Evolutionary conservation across 2,329 filamentous ascomycete species (phyloP).

Genomic region (Aspergillus floridensis): DNA sequence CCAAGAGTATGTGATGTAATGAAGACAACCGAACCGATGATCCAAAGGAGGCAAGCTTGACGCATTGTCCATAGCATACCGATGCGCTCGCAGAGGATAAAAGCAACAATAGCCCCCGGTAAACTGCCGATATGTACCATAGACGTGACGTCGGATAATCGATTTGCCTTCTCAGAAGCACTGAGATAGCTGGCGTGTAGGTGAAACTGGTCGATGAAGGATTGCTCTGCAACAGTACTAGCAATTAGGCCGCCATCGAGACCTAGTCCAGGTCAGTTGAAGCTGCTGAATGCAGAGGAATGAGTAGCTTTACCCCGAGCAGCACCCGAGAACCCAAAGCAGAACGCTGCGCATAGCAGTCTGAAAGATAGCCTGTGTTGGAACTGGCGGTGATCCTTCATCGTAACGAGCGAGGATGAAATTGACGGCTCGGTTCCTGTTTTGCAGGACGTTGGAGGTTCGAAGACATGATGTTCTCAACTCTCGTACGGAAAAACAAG

Average conservation of each 20-base stretch:
- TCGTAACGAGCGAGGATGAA: not conserved
- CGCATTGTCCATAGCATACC: constrained; percentile 27
- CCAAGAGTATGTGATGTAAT: constrained; percentile 30
- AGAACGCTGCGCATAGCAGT: constrained; percentile 2
- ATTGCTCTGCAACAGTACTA: constrained; percentile 20
- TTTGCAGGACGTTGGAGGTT: not conserved
- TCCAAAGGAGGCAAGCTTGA: constrained; percentile 20
- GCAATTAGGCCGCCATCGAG: constrained; percentile 24
- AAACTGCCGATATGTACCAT: constrained; percentile 43
- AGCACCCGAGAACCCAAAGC: constrained; percentile 5
- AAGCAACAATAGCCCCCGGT: constrained; percentile 34
- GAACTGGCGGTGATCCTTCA: not conserved
- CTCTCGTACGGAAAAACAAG: not conserved
- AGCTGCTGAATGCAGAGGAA: not conserved
- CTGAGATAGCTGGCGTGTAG: constrained; percentile 10
- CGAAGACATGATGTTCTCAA: not conserved
- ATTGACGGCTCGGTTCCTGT: not conserved
- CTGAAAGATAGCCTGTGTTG: not conserved
- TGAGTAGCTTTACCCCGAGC: not conserved
- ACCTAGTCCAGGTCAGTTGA: constrained; percentile 9
- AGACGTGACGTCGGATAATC: constrained; percentile 37
- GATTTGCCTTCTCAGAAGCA: constrained; percentile 27
- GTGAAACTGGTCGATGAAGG: constrained; percentile 18
- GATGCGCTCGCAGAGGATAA: constrained; percentile 26
- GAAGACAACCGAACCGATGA: constrained; percentile 30